Conservation (phyloP, 768 basidiomycete genomes). For the Auricularia cornea region DNA sequence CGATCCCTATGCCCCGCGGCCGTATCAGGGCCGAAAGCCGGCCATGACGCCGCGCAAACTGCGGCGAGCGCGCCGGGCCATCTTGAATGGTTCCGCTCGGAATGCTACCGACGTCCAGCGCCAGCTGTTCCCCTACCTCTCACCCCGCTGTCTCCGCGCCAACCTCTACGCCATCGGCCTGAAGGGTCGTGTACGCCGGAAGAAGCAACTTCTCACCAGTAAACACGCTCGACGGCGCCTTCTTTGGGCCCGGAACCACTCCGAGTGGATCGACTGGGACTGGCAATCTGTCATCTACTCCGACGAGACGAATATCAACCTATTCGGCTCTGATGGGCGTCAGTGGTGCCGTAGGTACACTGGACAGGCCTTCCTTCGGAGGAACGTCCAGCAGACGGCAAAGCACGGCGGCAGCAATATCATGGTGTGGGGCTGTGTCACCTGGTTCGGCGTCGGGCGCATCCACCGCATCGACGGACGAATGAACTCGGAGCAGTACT, state of each 20-base stretch:
- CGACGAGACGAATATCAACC: constrained; percentile 27
- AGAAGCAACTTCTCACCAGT: constrained; percentile 15
- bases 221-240: constrained; percentile 13
- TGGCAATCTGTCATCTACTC: constrained; percentile 24
- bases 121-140: constrained; percentile 5
- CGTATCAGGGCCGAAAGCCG: no score
- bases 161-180: constrained; percentile 5
- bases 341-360: constrained; percentile 23
- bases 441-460: constrained; percentile 17
- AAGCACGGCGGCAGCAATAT: constrained; percentile 30
- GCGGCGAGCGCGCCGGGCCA: no score
- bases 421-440: constrained; percentile 31
- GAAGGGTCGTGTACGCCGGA: background rate
- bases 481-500: constrained; percentile 20
- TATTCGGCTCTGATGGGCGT: constrained; percentile 26
- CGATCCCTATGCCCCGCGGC: no score
- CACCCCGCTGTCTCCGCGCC: background rate
- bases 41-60: no score
- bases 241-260: constrained; percentile 17
- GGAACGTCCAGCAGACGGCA: constrained; percentile 19
- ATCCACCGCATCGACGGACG: constrained; percentile 25
- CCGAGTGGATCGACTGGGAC: constrained; percentile 20
- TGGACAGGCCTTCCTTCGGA: constrained; percentile 18
- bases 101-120: constrained; percentile 3
- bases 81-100: background rate